Conservation (phyloP, 1,284 basidiomycete genomes). For the Naganishia sp. region DNA sequence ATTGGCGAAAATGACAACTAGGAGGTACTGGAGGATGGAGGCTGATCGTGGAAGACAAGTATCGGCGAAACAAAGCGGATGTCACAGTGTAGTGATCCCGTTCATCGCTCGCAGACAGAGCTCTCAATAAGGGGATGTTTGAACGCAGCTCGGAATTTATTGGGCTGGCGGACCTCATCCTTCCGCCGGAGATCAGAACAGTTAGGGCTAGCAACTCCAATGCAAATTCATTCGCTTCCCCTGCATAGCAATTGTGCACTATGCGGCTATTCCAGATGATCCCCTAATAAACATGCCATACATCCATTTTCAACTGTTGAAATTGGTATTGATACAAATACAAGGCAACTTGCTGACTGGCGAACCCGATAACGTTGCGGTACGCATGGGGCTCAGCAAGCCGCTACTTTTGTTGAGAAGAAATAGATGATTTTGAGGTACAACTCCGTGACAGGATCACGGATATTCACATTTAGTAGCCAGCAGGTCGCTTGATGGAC, state of each 20-base stretch:
- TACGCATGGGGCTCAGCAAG: constrained; percentile 13
- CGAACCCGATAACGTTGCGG: background rate
- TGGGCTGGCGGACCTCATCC: no score
- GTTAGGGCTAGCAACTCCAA: no score
- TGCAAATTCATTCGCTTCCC: no score
- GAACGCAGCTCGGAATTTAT: no score
- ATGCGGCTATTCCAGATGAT: background rate
- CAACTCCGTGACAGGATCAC: constrained; percentile 1
- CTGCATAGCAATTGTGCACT: background rate
- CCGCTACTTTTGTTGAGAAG: constrained; percentile 22
- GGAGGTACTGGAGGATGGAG: background rate
- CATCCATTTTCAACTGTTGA: constrained; percentile 30
- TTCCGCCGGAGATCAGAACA: no score
- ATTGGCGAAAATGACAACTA: background rate
- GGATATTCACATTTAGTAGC: constrained; percentile 39
- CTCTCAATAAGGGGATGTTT: no score
- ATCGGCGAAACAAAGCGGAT: no score
- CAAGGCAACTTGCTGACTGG: background rate
- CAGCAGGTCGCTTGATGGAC: constrained; percentile 50
- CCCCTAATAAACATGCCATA: constrained; percentile 22
- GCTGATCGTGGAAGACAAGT: background rate
- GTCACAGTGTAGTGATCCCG: no score
- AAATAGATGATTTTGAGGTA: background rate
- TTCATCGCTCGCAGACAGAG: no score
- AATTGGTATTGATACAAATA: constrained; percentile 25